Conservation (phyloP, 148 eudicot genomes). For the Fallopia convolvulus region DNA sequence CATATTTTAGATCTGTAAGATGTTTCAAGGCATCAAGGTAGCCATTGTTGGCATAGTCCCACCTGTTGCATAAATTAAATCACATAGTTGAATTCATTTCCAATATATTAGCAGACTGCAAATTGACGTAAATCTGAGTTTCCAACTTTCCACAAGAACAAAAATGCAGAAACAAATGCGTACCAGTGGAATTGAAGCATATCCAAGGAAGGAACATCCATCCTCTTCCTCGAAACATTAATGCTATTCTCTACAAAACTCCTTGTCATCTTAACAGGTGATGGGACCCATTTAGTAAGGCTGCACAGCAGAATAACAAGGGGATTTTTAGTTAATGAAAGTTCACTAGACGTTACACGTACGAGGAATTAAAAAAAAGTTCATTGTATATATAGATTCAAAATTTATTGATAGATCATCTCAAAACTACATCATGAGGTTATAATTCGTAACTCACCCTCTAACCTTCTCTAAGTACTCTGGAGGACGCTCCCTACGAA, state of each 20-base stretch:
- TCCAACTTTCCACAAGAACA: background rate
- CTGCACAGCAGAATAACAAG: slow-evolving; percentile 26
- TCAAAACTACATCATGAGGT: background rate
- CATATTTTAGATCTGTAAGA: slow-evolving; percentile 93
- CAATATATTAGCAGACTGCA: background rate
- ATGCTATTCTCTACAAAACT: slow-evolving; percentile 66
- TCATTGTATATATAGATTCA: background rate
- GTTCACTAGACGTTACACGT: background rate
- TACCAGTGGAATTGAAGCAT: slow-evolving; percentile 99
- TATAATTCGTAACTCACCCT: slow-evolving; percentile 66
- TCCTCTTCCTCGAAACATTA: slow-evolving; percentile 77
- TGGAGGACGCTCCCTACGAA: slow-evolving; percentile 85
- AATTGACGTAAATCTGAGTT: background rate
- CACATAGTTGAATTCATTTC: background rate
- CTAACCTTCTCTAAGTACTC: slow-evolving; percentile 72
- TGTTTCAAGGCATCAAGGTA: slow-evolving; percentile 94
- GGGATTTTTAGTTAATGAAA: background rate
- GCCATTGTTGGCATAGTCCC: slow-evolving; percentile 94
- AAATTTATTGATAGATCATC: background rate
- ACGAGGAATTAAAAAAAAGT: background rate
- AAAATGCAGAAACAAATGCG: background rate
- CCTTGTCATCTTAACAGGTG: slow-evolving; percentile 95
- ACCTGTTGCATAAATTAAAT: slow-evolving; percentile 46
- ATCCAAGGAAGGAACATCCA: slow-evolving; percentile 90
- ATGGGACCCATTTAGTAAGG: slow-evolving; percentile 97